Evolutionary conservation across 192 early-diverging fungal genomes (phyloP), one percentile per base, ranked within the genome.

Genomic region (Umbelopsis isabellina): DNA sequence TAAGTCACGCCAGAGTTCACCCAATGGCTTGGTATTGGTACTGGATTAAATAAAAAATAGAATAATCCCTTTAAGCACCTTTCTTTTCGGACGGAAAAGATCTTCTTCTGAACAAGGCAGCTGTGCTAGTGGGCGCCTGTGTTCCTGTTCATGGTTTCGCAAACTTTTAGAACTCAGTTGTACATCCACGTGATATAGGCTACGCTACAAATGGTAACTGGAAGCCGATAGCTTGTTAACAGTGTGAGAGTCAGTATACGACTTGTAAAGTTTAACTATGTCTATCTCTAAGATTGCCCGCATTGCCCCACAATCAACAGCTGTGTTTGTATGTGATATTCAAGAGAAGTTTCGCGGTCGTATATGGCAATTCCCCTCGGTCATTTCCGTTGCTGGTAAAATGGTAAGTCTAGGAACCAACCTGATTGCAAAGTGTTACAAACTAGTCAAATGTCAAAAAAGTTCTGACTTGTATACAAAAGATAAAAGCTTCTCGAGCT

Each of bases 301-400:
- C 61, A 69, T 91, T 30, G 70, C 80, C 53, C 79, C 79, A 52
- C 72, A 79, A 53, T 77, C 84, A 25, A 94, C 94, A 1, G 94
- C 92, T 27, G 93, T 99, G 72, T 91, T 99, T 70, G 77, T 97
- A 21, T 99, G 97, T 79, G 96, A 99, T 75, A 86, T 99, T 58
- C 97, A 99, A 82, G 92, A 94, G 52, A 81, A 83, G 66, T 94
- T 93, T 77, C 85, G 88, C 44, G 65, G 82, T 2, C 83, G 85
- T 49, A 97, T 98, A 76, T 91, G 91, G 82, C 88, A 92, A 37
- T 97, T 92, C 72, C 86, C 87, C 13, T 88, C 88, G 20, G 79
- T 99, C 37, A 87, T 97, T 41, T 86, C 87, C 41, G 94, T 92
- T 15, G 90, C 96, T 3, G 73, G 86, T 37, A 99, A 99, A 79